Evolutionary conservation across 148 eudicot genomes (phyloP).

Genomic region (Drosera capensis): DNA sequence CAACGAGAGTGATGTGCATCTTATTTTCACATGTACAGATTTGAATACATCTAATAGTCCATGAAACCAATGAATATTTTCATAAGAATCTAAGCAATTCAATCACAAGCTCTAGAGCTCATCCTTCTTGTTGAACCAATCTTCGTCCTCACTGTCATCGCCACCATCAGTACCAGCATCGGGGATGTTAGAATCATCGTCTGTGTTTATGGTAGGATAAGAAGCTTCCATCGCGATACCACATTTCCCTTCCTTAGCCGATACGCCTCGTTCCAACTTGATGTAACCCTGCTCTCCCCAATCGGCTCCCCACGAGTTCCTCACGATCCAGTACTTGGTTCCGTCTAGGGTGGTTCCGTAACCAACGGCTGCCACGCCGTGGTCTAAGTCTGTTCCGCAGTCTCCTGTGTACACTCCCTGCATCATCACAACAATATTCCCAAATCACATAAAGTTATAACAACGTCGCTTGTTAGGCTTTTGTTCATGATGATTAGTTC

Average conservation of each 20-base stretch:
- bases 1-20: too few relatives aligned
- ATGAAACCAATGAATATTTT: too few relatives aligned
- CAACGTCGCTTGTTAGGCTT: background rate
- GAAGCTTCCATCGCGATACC: conserved; percentile 75
- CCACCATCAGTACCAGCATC: conserved; percentile 6
- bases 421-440: background rate
- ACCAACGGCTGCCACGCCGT: conserved; percentile 68
- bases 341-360: conserved; percentile 66
- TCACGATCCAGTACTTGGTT: conserved; percentile 75
- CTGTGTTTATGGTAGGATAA: conserved; percentile 49
- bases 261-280: conserved; percentile 37
- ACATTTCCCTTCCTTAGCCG: conserved; percentile 40
- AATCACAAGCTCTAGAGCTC: too few relatives aligned
- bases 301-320: conserved; percentile 71
- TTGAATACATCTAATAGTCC: too few relatives aligned
- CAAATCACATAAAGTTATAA: too few relatives aligned
- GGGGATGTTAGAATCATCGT: conserved; percentile 29
- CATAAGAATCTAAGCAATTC: too few relatives aligned
- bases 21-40: too few relatives aligned
- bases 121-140: conserved; percentile 19
- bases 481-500: too few relatives aligned
- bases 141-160: conserved; percentile 1
- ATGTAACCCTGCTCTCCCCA: conserved; percentile 87
- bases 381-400: conserved; percentile 59
- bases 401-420: conserved; percentile 68